Evolutionary conservation across 2,329 filamentous ascomycete genomes (phyloP).

Genomic region (Aspergillus thermomutatus): DNA sequence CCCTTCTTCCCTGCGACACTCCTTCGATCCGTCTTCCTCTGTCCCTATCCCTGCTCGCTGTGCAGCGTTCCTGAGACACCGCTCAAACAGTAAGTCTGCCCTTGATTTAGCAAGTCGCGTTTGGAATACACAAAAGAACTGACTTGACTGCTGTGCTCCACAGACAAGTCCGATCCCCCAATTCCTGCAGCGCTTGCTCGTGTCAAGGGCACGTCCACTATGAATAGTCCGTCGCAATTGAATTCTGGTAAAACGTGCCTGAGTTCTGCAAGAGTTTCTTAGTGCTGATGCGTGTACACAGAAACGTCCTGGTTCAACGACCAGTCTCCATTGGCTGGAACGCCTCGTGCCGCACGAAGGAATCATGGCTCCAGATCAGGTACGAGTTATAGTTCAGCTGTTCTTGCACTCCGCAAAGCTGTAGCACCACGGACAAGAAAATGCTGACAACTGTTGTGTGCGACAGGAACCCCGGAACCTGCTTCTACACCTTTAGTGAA

Average conservation of each 20-base stretch:
- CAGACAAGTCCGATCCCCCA: constrained; percentile 23
- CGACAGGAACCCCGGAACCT: constrained; percentile 29
- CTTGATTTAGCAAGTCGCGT: constrained; percentile 2
- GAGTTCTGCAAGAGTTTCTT: not conserved
- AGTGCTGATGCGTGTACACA: constrained; percentile 9
- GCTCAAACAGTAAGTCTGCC: constrained; percentile 8
- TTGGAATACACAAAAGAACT: constrained; percentile 7
- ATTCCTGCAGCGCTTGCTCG: constrained; percentile 29
- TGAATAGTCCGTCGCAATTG: constrained; percentile 29
- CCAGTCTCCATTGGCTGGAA: constrained; percentile 22
- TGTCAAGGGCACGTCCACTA: constrained; percentile 28
- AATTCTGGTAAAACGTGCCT: constrained; percentile 14
- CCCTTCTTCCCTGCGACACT: constrained; percentile 20
- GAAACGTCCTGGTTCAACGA: constrained; percentile 32
- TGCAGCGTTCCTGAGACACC: constrained; percentile 17
- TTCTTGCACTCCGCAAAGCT: not conserved
- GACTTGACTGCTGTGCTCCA: constrained; percentile 7
- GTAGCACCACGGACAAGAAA: not conserved
- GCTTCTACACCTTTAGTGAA: constrained; percentile 33
- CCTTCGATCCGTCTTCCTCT: constrained; percentile 22
- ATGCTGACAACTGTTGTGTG: constrained; percentile 7
- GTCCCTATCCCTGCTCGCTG: constrained; percentile 12
- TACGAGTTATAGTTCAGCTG: constrained; percentile 12
- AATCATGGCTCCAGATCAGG: constrained; percentile 21
- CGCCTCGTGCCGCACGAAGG: constrained; percentile 12